Conservation (phyloP, 2,329 filamentous ascomycete species). For the Phialocephala subalpina region DNA sequence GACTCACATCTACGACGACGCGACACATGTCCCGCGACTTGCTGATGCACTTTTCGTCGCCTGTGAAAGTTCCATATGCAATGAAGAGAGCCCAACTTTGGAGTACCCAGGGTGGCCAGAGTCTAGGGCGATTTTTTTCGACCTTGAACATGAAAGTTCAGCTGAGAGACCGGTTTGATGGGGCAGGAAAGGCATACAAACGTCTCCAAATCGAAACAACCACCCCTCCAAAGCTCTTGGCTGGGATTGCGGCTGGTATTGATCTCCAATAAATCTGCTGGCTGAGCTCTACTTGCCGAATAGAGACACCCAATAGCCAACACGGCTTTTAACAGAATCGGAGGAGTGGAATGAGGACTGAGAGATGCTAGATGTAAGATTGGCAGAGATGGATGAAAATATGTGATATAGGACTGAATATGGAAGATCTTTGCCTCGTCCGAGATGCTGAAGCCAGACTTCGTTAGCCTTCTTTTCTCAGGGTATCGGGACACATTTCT, state of each 20-base stretch:
- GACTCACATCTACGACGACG: constrained; percentile 40
- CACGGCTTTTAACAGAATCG: constrained; percentile 14
- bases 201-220: constrained; percentile 1
- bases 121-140: constrained; percentile 33
- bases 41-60: constrained; percentile 36
- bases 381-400: constrained; percentile 23
- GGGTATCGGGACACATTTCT: background rate
- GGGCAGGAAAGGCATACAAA: constrained; percentile 1
- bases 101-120: constrained; percentile 40
- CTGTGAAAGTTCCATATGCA: constrained; percentile 43
- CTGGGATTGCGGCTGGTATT: background rate
- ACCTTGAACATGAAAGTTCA: constrained; percentile 30
- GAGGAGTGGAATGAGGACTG: background rate
- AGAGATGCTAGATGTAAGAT: constrained; percentile 21
- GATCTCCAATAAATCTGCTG: background rate
- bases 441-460: background rate
- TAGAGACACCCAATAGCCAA: constrained; percentile 22
- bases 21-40: constrained; percentile 42
- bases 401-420: constrained; percentile 13
- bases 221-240: constrained; percentile 15
- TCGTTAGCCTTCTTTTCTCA: background rate
- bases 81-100: constrained; percentile 44
- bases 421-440: background rate
- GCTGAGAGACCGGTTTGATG: background rate
- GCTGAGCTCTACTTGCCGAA: background rate